These are phyloP conservation scores for Leccinum ochraceum DNA, from an alignment of 768 basidiomycete genomes.

Conservation along the genomic window DNA sequence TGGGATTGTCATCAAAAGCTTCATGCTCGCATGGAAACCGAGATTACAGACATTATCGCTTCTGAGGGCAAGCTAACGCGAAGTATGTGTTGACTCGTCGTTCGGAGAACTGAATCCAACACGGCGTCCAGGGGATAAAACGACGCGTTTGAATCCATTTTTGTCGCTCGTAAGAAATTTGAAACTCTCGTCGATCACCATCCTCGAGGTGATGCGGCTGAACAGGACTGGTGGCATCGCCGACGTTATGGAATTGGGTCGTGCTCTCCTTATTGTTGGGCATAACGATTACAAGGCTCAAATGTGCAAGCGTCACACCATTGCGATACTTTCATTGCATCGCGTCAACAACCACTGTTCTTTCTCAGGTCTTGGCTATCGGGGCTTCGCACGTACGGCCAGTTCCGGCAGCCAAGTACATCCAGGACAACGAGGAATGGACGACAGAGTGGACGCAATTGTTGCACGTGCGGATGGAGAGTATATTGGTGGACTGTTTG, in stretches of 20 bases:
- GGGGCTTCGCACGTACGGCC: constrained; percentile 60
- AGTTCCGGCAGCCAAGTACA: constrained; percentile 62
- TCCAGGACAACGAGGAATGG: constrained; percentile 59
- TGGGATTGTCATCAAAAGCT: constrained; percentile 80
- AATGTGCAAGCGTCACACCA: constrained; percentile 66
- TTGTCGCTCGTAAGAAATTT: constrained; percentile 65
- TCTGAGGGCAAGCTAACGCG: constrained; percentile 35
- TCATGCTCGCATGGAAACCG: constrained; percentile 47
- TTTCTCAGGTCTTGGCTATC: constrained; percentile 64
- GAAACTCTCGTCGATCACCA: constrained; percentile 86
- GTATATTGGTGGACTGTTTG: constrained; percentile 77
- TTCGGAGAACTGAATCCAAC: background rate
- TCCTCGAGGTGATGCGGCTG: constrained; percentile 85
- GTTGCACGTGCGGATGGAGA: constrained; percentile 75
- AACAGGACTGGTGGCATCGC: constrained; percentile 72
- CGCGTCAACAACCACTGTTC: constrained; percentile 39
- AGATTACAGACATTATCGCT: constrained; percentile 47
- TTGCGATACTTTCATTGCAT: constrained; percentile 43
- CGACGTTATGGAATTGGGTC: constrained; percentile 87
- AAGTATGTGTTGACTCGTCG: constrained; percentile 16
- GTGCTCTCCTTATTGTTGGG: constrained; percentile 78
- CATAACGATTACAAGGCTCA: constrained; percentile 85
- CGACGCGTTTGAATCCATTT: constrained; percentile 61
- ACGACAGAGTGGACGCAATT: constrained; percentile 81
- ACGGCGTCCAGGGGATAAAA: constrained; percentile 11